These are phyloP conservation scores for Ocimum tenuiflorum DNA, from an alignment of 257 asterid species.

Conservation along the genomic window DNA sequence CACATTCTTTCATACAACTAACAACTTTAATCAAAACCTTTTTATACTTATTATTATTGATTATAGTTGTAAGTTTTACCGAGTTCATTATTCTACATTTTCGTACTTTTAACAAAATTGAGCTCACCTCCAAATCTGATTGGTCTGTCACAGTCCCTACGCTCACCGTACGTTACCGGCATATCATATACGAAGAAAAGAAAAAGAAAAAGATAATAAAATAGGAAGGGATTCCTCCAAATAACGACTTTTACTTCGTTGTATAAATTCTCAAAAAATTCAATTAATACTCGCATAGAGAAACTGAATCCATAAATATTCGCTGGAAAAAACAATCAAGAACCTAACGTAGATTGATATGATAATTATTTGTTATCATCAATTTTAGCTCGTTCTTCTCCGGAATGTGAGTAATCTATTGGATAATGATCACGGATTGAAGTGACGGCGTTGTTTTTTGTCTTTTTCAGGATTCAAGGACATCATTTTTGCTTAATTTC, in stretches of 20 bases:
- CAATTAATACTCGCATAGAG: background rate
- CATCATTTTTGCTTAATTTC: background rate
- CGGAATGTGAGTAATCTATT: background rate
- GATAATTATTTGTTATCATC: background rate
- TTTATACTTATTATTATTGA: too few relatives aligned
- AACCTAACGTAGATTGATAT: background rate
- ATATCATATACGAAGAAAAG: background rate
- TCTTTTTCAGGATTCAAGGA: constrained; percentile 20
- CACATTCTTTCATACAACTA: too few relatives aligned
- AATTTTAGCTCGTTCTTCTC: background rate
- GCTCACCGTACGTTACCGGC: background rate
- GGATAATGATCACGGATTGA: constrained; percentile 14
- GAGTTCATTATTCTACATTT: too few relatives aligned
- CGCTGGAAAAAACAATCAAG: background rate
- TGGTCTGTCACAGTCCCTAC: constrained; percentile 1
- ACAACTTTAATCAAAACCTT: too few relatives aligned
- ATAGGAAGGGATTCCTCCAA: too few relatives aligned
- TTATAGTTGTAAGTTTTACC: too few relatives aligned
- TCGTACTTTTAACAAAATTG: too few relatives aligned
- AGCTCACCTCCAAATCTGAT: too few relatives aligned
- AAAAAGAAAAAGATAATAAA: too few relatives aligned
- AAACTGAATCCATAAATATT: constrained; percentile 4
- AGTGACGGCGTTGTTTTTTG: background rate
- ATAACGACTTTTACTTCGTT: background rate
- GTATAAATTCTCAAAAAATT: background rate